These are phyloP conservation scores for Micromonas pusilla DNA, from an alignment of 139 green algal genomes.

Conservation along the genomic window DNA sequence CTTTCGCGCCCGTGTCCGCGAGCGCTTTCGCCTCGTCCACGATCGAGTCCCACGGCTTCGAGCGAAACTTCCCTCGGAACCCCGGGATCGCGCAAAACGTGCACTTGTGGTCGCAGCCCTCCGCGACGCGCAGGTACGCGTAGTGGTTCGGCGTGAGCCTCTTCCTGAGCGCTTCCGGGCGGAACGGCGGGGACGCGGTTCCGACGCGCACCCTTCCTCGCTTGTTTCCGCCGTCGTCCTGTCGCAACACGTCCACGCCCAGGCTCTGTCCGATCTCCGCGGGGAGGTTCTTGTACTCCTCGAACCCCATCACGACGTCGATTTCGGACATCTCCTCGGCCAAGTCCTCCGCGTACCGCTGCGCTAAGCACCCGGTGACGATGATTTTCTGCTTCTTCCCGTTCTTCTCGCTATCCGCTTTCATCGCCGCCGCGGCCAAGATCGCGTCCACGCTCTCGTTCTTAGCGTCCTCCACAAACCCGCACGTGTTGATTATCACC, in stretches of 20 bases:
- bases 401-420: constrained; percentile 39
- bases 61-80: constrained; percentile 82
- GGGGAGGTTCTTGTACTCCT: constrained; percentile 58
- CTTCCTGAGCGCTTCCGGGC: constrained; percentile 59
- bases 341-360: constrained; percentile 71
- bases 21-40: constrained; percentile 59
- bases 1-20: constrained; percentile 52
- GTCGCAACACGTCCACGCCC: not conserved
- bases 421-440: constrained; percentile 61
- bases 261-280: not conserved
- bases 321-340: constrained; percentile 71
- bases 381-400: constrained; percentile 52
- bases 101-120: constrained; percentile 86
- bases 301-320: constrained; percentile 73
- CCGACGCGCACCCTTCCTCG: constrained; percentile 52
- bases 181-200: constrained; percentile 69
- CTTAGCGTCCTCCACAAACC: constrained; percentile 86
- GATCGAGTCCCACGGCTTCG: constrained; percentile 61
- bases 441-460: constrained; percentile 78
- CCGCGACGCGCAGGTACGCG: constrained; percentile 81
- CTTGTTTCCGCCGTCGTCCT: not conserved
- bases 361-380: constrained; percentile 82
- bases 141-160: constrained; percentile 71
- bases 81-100: constrained; percentile 86
- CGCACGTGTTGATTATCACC: constrained; percentile 83